Conservation (phyloP, 148 eudicot genomes). For the Pharnaceum exiguum region DNA sequence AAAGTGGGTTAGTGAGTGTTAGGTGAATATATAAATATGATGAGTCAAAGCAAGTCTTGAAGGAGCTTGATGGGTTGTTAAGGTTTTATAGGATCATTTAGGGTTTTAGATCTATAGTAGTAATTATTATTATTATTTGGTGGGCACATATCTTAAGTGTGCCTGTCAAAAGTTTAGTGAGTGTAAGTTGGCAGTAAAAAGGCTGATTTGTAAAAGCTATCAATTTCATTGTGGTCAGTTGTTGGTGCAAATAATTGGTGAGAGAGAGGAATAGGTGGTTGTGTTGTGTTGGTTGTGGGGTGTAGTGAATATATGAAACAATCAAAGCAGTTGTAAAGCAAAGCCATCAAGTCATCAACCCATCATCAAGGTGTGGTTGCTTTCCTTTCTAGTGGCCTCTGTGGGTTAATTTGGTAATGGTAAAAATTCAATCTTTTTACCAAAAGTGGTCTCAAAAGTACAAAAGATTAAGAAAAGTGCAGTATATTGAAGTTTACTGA, state of each 20-base stretch:
- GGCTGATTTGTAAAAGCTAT: conserved; percentile 18
- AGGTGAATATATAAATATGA: conserved; percentile 10
- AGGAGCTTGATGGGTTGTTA: not conserved
- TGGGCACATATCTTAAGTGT: conserved; percentile 3
- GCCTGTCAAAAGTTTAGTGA: not conserved
- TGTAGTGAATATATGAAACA: conserved; percentile 17
- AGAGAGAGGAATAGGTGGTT: conserved; percentile 16
- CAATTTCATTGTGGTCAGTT: conserved; percentile 17
- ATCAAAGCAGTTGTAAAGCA: conserved; percentile 12
- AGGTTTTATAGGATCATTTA: conserved; percentile 1
- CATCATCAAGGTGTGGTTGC: conserved; percentile 18
- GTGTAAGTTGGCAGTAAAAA: conserved; percentile 2
- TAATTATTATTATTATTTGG: too few species aligned
- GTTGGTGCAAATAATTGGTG: conserved; percentile 35
- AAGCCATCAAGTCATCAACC: too few species aligned
- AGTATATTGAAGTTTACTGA: conserved; percentile 7
- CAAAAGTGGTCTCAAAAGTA: conserved; percentile 15
- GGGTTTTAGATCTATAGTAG: conserved; percentile 19
- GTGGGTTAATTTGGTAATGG: conserved; percentile 19
- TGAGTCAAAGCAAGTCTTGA: not conserved
- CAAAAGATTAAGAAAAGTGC: conserved; percentile 14
- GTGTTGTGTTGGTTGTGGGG: not conserved
- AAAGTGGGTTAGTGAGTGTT: too few species aligned
- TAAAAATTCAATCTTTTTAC: conserved; percentile 18
- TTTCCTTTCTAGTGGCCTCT: too few species aligned